phyloP scores from a whole-genome alignment of 345 rosid genomes.

The Erodium maritimum region DNA sequence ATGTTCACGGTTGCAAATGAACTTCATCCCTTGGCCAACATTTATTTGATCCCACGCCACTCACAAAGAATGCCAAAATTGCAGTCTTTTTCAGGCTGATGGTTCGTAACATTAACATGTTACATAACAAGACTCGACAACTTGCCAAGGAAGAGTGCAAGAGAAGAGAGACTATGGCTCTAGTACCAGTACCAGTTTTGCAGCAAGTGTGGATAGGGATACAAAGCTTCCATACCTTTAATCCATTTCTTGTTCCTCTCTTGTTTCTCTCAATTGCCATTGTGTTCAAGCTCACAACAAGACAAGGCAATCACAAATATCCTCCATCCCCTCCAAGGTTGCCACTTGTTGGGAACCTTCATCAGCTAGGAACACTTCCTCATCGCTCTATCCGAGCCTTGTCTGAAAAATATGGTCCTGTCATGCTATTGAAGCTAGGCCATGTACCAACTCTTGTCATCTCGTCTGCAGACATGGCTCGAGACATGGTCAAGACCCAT shows the following conservation, averaged over 20 bases:
- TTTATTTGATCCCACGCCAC: too few relatives aligned
- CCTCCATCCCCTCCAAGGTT: slow-evolving; percentile 4
- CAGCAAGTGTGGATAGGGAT: background rate
- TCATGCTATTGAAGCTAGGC: slow-evolving; percentile 5
- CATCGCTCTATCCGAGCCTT: slow-evolving; percentile 1
- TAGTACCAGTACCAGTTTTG: background rate
- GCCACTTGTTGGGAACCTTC: slow-evolving; percentile 8
- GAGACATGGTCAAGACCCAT: slow-evolving; percentile 4
- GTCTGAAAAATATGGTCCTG: slow-evolving; percentile 4
- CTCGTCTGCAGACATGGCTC: slow-evolving; percentile 3
- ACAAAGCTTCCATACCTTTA: background rate
- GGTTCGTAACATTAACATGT: too few relatives aligned
- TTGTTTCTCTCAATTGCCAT: background rate
- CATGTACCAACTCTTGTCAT: background rate
- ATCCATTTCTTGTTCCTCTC: background rate
- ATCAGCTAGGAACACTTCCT: slow-evolving; percentile 8
- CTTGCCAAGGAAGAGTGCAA: too few relatives aligned
- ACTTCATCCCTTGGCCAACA: too few relatives aligned
- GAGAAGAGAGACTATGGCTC: too few relatives aligned
- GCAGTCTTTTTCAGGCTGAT: too few relatives aligned
- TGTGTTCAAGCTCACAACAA: background rate
- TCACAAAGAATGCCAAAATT: too few relatives aligned
- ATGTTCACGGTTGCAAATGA: too few relatives aligned
- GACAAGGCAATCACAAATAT: background rate
- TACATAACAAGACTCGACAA: too few relatives aligned